Evolutionary conservation across 2,329 filamentous ascomycete genomes (phyloP), one percentile per base, ranked within the genome.

Genomic region (Fusarium sp.): DNA sequence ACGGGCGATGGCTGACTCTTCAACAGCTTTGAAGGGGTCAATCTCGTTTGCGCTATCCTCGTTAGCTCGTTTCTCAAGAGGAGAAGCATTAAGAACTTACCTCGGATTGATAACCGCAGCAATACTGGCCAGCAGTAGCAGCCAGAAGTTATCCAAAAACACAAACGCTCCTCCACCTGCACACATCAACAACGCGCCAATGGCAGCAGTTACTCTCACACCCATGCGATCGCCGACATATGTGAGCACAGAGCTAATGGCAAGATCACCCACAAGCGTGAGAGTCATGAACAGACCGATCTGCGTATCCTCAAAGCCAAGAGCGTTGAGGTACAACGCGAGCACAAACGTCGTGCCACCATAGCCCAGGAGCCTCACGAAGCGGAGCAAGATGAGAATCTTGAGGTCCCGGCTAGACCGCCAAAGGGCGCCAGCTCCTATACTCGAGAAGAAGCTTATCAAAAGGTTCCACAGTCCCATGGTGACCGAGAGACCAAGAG

Each of bases 21-120:
- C 74, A n/a, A 76, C 67, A 2, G 72, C 67, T 10, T 76, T 75
- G 67, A 76, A 76, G 5, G 74, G 74, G 38, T 76, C 74, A n/a
- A 76, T 76, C 36, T 76, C 74, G 11, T 76, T 76, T 33, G 74
- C 74, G 33, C 74, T 76, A 3, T 0, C 29, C 9, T 9, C 10
- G 20, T 62, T 33, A 67, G 55, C 8, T 33, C 1, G 6, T 5
- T 2, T 20, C 6, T 6, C 5, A 2, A 6, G 14, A 33, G 3
- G 5, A 17, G 7, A 24, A 6, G 5, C 12, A 29, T 7, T 12
- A 33, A 6, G 5, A 31, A 53, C 65, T 22, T 38, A 71, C 74
- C 74, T 76, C 0, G 74, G 74, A 6, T 75, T 76, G 16, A 76
- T 76, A 12, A 76, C 74, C 0, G 69, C 74, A 1, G 66, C 17